Conservation (phyloP, 2,329 filamentous ascomycete genomes). For the Alternaria sp. region DNA sequence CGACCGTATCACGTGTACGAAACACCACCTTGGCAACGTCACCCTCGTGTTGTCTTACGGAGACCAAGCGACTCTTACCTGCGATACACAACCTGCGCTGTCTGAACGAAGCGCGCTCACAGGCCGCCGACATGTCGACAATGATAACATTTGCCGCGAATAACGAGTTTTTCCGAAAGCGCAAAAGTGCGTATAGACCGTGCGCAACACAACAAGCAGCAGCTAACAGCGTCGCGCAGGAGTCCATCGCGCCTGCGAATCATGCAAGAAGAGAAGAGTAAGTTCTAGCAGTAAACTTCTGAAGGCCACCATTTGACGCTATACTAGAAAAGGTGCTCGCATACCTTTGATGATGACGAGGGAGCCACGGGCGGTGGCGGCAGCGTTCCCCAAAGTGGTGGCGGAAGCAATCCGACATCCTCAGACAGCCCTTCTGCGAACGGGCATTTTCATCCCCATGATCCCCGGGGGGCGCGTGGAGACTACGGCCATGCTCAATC, state of each 20-base stretch:
- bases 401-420: conserved; percentile 38
- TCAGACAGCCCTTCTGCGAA: conserved; percentile 33
- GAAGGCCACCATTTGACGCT: conserved; percentile 23
- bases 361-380: conserved; percentile 31
- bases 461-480: conserved; percentile 32
- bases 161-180: conserved; percentile 53
- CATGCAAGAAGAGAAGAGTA: conserved; percentile 53
- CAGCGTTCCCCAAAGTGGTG: conserved; percentile 48
- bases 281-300: conserved; percentile 20
- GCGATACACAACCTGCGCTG: conserved; percentile 9
- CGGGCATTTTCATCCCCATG: conserved; percentile 28
- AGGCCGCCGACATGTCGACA: conserved; percentile 42
- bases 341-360: conserved; percentile 49
- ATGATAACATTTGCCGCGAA: conserved; percentile 55
- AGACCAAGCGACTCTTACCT: conserved; percentile 21
- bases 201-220: conserved; percentile 21
- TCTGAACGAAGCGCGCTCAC: conserved; percentile 11
- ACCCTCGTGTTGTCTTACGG: conserved; percentile 27
- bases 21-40: conserved; percentile 18
- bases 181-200: conserved; percentile 44
- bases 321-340: conserved; percentile 51
- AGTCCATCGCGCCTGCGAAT: conserved; percentile 52
- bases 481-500: conserved; percentile 36
- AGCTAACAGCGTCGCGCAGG: conserved; percentile 45
- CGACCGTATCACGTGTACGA: conserved; percentile 28